Evolutionary conservation across 1,284 basidiomycete species (phyloP).

Genomic region (Mrakiaceae sp.): DNA sequence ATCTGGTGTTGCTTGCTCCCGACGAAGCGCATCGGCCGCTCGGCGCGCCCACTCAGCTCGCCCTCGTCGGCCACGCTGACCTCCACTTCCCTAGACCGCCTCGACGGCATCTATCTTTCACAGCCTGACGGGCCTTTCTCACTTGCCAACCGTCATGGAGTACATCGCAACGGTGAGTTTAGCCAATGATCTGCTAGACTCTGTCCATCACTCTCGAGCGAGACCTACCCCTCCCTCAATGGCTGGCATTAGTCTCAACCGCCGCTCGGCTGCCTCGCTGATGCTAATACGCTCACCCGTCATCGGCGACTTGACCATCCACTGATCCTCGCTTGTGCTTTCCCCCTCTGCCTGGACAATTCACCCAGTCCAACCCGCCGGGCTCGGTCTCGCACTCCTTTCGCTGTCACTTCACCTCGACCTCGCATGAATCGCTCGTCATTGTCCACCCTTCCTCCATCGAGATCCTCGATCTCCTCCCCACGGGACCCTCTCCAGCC

Average conservation of each 20-base stretch:
- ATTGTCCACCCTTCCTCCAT: slow-evolving; percentile 31
- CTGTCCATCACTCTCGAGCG: slow-evolving; percentile 22
- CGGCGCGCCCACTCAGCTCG: too few species aligned
- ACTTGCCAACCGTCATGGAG: slow-evolving; percentile 20
- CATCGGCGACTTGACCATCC: not conserved
- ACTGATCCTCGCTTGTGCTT: not conserved
- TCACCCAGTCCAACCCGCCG: slow-evolving; percentile 31
- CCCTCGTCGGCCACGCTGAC: too few species aligned
- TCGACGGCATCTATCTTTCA: too few species aligned
- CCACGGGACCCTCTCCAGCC: slow-evolving; percentile 23
- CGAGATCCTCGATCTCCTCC: slow-evolving; percentile 30
- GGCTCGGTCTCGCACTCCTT: slow-evolving; percentile 31
- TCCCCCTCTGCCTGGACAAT: not conserved
- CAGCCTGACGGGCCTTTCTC: too few species aligned
- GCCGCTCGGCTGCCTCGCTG: too few species aligned
- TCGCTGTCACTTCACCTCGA: slow-evolving; percentile 23
- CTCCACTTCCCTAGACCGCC: too few species aligned
- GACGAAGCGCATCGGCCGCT: too few species aligned
- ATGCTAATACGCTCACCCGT: too few species aligned
- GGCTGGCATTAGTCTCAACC: not conserved
- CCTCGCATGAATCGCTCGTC: slow-evolving; percentile 25
- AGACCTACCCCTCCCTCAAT: not conserved
- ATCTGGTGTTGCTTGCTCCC: too few species aligned
- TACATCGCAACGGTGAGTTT: slow-evolving; percentile 30
- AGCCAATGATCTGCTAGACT: slow-evolving; percentile 7